These are phyloP conservation scores for Metschnikowia hibisci DNA, from an alignment of 805 yeast species.

Conservation along the genomic window DNA sequence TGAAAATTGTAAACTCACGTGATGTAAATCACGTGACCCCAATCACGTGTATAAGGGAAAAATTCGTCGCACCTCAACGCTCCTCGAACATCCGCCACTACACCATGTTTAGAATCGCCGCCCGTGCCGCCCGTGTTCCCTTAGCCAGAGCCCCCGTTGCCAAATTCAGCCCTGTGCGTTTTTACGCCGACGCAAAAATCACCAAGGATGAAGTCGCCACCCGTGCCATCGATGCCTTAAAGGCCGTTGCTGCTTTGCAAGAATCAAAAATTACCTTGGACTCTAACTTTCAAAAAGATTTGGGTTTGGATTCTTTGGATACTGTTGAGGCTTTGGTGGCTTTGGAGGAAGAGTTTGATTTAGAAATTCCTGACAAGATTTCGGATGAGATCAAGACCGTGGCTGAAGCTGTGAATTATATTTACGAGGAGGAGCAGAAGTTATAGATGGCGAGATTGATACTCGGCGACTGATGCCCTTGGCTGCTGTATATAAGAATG, in stretches of 20 bases:
- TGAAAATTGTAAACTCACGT: no score
- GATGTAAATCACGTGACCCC: background rate
- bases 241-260: conserved; percentile 46
- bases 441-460: no score
- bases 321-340: conserved; percentile 95
- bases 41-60: background rate
- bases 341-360: conserved; percentile 72
- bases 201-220: conserved; percentile 75
- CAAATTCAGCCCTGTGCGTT: conserved; percentile 32
- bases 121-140: conserved; percentile 41
- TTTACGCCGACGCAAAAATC: conserved; percentile 63
- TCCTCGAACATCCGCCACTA: background rate
- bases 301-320: conserved; percentile 90
- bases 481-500: no score
- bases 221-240: conserved; percentile 78
- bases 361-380: conserved; percentile 83
- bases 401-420: conserved; percentile 88
- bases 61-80: conserved; percentile 1
- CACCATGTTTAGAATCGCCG: conserved; percentile 52
- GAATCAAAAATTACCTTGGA: conserved; percentile 41
- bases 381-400: conserved; percentile 93
- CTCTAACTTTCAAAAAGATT: conserved; percentile 61
- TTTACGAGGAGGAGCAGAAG: conserved; percentile 57
- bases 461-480: no score
- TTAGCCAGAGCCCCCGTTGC: conserved; percentile 28